These are phyloP conservation scores for Oxyria digyna DNA, from an alignment of 148 eudicot species.

Conservation along the genomic window DNA sequence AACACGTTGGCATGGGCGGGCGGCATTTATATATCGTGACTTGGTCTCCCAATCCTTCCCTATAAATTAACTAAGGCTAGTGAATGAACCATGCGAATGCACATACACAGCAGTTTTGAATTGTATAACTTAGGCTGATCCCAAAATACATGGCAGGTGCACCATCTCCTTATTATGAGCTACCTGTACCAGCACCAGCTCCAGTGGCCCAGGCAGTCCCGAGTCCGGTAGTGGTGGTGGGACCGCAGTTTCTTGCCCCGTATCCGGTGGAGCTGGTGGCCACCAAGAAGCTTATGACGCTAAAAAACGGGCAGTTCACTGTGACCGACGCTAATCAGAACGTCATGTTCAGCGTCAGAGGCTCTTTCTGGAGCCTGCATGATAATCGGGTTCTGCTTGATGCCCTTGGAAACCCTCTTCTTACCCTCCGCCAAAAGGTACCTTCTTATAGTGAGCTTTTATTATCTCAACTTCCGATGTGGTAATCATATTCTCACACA, in stretches of 20 bases:
- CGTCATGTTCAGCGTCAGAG: conserved; percentile 2
- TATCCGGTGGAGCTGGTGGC: not conserved
- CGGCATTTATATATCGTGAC: too few species aligned
- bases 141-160: too few species aligned
- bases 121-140: too few species aligned
- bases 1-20: too few species aligned
- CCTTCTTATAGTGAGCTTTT: too few species aligned
- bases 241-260: not conserved
- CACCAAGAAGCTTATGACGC: not conserved
- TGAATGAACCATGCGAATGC: too few species aligned
- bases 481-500: too few species aligned
- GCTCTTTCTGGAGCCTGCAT: not conserved
- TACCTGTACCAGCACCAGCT: not conserved
- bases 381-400: not conserved
- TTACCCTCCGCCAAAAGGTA: conserved; percentile 2
- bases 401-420: not conserved
- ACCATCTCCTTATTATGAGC: not conserved
- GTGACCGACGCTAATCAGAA: not conserved
- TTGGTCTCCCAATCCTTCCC: too few species aligned
- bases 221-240: not conserved
- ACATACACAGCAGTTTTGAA: too few species aligned
- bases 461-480: too few species aligned
- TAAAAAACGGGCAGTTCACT: not conserved
- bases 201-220: not conserved
- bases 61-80: too few species aligned